Conservation (phyloP, 768 basidiomycete species). For the Kwoniella bestiolae region DNA sequence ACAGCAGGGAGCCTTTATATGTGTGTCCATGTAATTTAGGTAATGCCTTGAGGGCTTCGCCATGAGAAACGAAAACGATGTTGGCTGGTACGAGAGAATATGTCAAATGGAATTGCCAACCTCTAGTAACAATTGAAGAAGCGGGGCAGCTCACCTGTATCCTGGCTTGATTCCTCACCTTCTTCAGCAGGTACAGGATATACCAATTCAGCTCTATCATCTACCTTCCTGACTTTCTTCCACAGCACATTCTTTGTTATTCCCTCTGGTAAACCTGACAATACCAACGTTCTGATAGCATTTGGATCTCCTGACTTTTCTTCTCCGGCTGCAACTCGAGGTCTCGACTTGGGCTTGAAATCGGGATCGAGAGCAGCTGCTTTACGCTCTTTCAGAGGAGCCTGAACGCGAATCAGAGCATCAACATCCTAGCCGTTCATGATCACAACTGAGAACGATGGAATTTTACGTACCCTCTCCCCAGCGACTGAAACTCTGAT, state of each 20-base stretch:
- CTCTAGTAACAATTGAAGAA: no score
- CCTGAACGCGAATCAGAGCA: background rate
- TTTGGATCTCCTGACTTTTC: conserved; percentile 64
- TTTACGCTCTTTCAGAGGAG: conserved; percentile 17
- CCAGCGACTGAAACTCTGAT: conserved; percentile 81
- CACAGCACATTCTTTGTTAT: conserved; percentile 55
- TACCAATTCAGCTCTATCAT: conserved; percentile 45
- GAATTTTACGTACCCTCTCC: conserved; percentile 73
- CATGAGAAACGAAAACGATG: conserved; percentile 72
- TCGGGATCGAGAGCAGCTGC: conserved; percentile 4
- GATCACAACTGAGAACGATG: no score
- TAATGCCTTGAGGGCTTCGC: conserved; percentile 71
- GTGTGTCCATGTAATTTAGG: conserved; percentile 87
- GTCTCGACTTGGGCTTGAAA: conserved; percentile 6
- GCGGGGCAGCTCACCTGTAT: conserved; percentile 35
- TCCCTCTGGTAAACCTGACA: conserved; percentile 56
- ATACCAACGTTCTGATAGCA: conserved; percentile 73
- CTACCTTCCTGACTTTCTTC: conserved; percentile 55
- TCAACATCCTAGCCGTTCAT: no score
- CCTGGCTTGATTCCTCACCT: conserved; percentile 32
- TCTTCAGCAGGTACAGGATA: conserved; percentile 47
- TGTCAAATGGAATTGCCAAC: background rate
- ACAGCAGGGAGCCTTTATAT: conserved; percentile 85
- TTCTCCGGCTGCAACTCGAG: conserved; percentile 16
- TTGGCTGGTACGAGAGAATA: conserved; percentile 63